Conservation (phyloP, 768 basidiomycete genomes). For the Pleurotus tuber-regium region DNA sequence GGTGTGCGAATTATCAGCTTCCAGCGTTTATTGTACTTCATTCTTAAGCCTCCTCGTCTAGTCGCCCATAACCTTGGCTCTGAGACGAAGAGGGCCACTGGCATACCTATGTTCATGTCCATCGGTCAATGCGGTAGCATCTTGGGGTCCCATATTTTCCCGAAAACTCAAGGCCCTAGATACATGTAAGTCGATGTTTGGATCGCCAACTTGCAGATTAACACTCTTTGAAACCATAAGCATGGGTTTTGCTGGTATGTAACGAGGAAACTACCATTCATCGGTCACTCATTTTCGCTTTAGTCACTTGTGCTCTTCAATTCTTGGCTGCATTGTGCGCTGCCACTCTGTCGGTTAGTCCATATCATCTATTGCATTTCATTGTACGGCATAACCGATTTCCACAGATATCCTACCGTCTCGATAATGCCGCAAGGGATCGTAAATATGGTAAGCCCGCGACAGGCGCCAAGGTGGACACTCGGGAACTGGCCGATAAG, state of each 20-base stretch:
- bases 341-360: slow-evolving; percentile 48
- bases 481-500: slow-evolving; percentile 63
- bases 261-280: no score
- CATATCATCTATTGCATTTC: neutral
- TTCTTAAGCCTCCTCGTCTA: slow-evolving; percentile 22
- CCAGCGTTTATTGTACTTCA: neutral
- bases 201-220: no score
- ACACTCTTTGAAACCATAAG: no score
- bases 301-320: slow-evolving; percentile 48
- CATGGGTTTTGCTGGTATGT: no score
- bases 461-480: slow-evolving; percentile 51
- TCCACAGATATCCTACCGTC: slow-evolving; percentile 56
- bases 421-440: slow-evolving; percentile 59
- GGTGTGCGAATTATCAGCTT: slow-evolving; percentile 52
- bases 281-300: neutral
- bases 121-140: slow-evolving; percentile 79
- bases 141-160: slow-evolving; percentile 70
- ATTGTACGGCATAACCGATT: neutral
- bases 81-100: slow-evolving; percentile 73
- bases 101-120: slow-evolving; percentile 76
- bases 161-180: slow-evolving; percentile 56
- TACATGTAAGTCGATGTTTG: slow-evolving; percentile 49
- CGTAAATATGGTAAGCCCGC: slow-evolving; percentile 48
- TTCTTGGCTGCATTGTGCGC: slow-evolving; percentile 54
- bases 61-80: slow-evolving; percentile 76